Conservation (phyloP, 306 rosid species). For the Glycine tomentella region DNA sequence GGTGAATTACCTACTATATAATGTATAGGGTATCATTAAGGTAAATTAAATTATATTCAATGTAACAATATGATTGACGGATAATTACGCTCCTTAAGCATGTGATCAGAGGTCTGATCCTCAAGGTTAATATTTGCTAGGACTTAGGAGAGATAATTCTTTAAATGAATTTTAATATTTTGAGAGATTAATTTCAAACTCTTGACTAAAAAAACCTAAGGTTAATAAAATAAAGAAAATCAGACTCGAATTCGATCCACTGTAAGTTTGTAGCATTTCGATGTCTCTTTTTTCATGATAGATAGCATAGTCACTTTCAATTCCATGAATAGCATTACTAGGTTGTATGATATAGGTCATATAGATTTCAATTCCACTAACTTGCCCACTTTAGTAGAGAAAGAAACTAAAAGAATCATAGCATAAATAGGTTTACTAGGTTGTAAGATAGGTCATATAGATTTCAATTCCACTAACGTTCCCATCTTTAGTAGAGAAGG, state of each 20-base stretch:
- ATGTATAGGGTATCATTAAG: neutral
- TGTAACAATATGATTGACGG: neutral
- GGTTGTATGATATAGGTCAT: neutral
- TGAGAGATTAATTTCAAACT: neutral
- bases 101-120: neutral
- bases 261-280: constrained; percentile 9
- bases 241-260: too few relatives aligned
- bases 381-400: too few relatives aligned
- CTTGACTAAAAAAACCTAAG: neutral
- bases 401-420: neutral
- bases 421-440: constrained; percentile 17
- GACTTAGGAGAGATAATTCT: too few relatives aligned
- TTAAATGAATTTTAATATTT: neutral
- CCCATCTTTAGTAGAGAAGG: neutral
- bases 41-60: too few relatives aligned
- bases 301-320: constrained; percentile 24
- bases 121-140: neutral
- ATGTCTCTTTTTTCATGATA: neutral
- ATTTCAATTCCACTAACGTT: neutral
- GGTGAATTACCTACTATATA: constrained; percentile 13
- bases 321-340: constrained; percentile 18
- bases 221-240: neutral
- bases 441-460: neutral
- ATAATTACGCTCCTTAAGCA: neutral
- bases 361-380: neutral